Base-by-base conservation (phyloP, 441 rosid genomes). In the Manihot esculenta region DNA sequence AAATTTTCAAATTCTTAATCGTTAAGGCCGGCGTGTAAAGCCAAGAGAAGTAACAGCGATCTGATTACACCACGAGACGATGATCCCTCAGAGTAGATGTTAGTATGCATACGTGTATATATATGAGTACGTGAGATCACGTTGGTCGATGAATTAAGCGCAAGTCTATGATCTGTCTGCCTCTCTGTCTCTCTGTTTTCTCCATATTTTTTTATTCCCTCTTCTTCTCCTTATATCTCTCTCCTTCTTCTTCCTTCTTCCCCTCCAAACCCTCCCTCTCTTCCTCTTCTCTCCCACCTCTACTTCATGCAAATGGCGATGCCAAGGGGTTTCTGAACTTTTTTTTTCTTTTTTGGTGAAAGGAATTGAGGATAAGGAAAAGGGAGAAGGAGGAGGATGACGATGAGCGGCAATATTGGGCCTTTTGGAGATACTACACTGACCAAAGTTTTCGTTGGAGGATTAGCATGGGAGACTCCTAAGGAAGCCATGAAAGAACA, bases 381-480 rank as follows among this genome's bases (percentile, higher is more conserved):
- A n/a, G n/a, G n/a, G n/a, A n/a, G n/a, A 45, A 15, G 3, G 7
- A 33, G 20, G 1, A 47, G 23, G 24, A 80, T 79, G 82, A 84
- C 78, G 54, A 87, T 84, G 91, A 83, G 70, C 79, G 76, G 64
- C 81, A 77, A 70, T 71, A 72, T 50, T 35, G 93, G 89, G 48
- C 86, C 79, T 74, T 90, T 91, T 11, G 96, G 93, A 2, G 96
- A 94, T 80, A 89, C 99, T 5, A 92, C 93, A 35, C 82, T 92
- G 71, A 94, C 99, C 69, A 94, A 94, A 79, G 92, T 94, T 69
- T 94, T 94, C 73, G 94, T 94, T 1, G 99, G 99, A 51, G 99
- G 99, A 10, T 81, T 94, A 55, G 97, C 99, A 20, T 92, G 97
- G 99, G 99, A 94, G 72, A 92, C 95, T 3, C 90, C 89, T 1